Evolutionary conservation across 1,139 yeast genomes (phyloP), one percentile per base, ranked within the genome.

Genomic region (Yamadazyma conglobata): DNA sequence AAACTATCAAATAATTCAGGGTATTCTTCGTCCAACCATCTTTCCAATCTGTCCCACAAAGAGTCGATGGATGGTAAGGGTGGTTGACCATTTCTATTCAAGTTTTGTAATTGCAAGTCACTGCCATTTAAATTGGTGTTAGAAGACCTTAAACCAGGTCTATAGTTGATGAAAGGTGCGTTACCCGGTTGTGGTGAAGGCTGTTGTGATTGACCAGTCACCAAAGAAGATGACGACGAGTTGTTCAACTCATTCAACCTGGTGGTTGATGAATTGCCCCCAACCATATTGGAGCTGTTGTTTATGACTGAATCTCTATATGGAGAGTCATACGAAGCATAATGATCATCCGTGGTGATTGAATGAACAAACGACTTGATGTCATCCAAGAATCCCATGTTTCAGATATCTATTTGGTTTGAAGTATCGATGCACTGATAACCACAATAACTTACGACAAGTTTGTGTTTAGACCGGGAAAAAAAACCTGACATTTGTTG

Each of bases 1-100:
- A 85, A 58, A 53, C 76, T 79, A 52, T 85, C 94, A 28, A 67
- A 80, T 34, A 85, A 70, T 54, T 85, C 95, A 2, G 94, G 91
- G 50, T 80, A 85, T 53, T 81, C 82, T 31, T 74, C 74, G 26
- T 83, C 93, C 38, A 83, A 62, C 85, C 89, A 83, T 24, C 63
- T 56, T 46, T 81, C 89, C 41, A 85, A 70, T 38, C 88, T 68
- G 39, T 72, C 75, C 94, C 93, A 84, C 36, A 87, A 70, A 10
- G 82, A 73, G 34, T 70, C 71, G 12, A 84, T 69, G 9, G 86
- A 70, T 6, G 93, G 91, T 32, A 84, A 72, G 5, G 88, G 85
- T 12, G 87, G 84, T 38, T 67, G 74, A 3, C 82, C 81, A 32
- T 65, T 62, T 28, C 64, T 52, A 37, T 65, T 61, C 34, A 73